These are phyloP conservation scores for Naganishia sp. DNA, from an alignment of 1,284 basidiomycete genomes.

Conservation along the genomic window DNA sequence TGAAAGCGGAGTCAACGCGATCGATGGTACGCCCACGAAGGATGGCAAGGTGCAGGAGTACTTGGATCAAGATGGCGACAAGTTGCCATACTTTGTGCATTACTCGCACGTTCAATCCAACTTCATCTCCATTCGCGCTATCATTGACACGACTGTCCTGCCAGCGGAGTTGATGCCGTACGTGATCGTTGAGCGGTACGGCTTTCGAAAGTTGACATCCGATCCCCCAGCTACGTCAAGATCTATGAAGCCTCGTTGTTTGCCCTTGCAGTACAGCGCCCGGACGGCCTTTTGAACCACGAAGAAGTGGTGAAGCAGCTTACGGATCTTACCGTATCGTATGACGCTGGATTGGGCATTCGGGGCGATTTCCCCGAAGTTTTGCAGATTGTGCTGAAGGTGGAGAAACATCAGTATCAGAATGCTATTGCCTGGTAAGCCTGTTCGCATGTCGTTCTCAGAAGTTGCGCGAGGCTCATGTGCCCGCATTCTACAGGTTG, in stretches of 20 bases:
- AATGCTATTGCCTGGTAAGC: slow-evolving; percentile 73
- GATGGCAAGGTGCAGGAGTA: slow-evolving; percentile 57
- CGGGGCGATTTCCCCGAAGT: slow-evolving; percentile 71
- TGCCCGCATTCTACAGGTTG: slow-evolving; percentile 52
- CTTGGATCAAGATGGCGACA: slow-evolving; percentile 68
- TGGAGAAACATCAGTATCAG: slow-evolving; percentile 78
- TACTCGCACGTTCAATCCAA: slow-evolving; percentile 90
- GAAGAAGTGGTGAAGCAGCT: slow-evolving; percentile 90
- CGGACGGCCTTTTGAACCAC: slow-evolving; percentile 71
- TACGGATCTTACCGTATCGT: slow-evolving; percentile 85
- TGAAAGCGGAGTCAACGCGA: slow-evolving; percentile 59
- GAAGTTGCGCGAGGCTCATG: neutral
- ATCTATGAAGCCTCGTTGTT: slow-evolving; percentile 87
- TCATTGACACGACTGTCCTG: slow-evolving; percentile 72
- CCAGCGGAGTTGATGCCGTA: slow-evolving; percentile 74
- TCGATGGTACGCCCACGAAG: slow-evolving; percentile 34
- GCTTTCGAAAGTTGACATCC: neutral
- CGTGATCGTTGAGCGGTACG: slow-evolving; percentile 44
- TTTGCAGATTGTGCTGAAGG: slow-evolving; percentile 76
- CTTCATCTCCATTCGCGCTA: slow-evolving; percentile 80
- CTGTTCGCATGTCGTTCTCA: neutral
- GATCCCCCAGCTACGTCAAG: slow-evolving; percentile 65
- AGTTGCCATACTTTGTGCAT: slow-evolving; percentile 85
- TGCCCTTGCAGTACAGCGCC: slow-evolving; percentile 75
- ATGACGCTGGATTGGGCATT: slow-evolving; percentile 74